Base-by-base conservation (phyloP, 2,329 filamentous ascomycete genomes). In the Neofusicoccum laricinum region DNA sequence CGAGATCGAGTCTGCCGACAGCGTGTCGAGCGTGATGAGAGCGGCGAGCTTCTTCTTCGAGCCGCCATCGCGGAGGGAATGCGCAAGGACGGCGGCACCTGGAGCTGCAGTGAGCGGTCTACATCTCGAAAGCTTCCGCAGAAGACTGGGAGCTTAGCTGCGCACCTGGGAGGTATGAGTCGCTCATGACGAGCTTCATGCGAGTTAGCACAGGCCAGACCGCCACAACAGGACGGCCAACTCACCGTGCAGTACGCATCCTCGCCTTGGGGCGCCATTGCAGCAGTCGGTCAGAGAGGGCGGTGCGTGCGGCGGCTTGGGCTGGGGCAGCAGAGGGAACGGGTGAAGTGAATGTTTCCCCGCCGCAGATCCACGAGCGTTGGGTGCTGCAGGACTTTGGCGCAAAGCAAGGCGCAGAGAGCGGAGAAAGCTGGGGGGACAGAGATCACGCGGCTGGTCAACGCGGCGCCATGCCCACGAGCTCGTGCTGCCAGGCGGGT, bases 31-130 rank as follows among this genome's bases (percentile, higher is more conserved):
- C 4, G 93, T 96, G 75, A 96, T 87, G 71, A 98, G 82, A 70
- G 90, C 90, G 66, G 90, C 93, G 71, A 99, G 84, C 81, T 92
- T 94, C 81, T 92, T 95, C 69, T 83, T 88, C 41, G 93, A 92
- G 64, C 92, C 92, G 71, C 88, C 90, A 88, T 99, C 95, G 78
- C 92, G 90, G 64, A 99, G 82, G 38, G 95, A 98, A 81, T 98
- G 93, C 67, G 93, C 93, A 68, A 99, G 88, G 51, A 99, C 93
- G 71, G 95, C 87, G 66, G 93, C 94, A 77, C 95, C 94, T 96
- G 70, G 41, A 30, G 57, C 15, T 21, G 25, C 41, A 50, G 46
- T 30, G 15, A 49, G 15, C 46, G 55, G 59, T 50, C 64, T 66
- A 25, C 40, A 30, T 45, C 14, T 58, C 40, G 15, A 32, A 17